phyloP scores from a whole-genome alignment of 2,329 filamentous ascomycete species.

The Penicillium sp. region DNA sequence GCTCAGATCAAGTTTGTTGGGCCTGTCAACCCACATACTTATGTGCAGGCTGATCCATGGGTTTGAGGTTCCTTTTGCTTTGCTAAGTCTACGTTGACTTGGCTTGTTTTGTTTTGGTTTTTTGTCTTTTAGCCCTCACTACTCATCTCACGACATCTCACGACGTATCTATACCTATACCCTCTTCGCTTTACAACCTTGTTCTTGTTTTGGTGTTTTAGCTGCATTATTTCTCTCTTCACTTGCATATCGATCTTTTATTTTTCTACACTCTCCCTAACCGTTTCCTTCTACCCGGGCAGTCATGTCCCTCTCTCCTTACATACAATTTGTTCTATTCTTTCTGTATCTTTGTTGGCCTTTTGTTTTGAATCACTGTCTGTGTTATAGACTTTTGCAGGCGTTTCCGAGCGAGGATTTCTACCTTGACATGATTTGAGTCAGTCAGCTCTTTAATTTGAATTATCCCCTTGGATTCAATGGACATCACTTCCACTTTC shows the following conservation, averaged over 20 bases:
- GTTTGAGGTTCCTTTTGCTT: constrained; percentile 17
- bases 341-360: not conserved
- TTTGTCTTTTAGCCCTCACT: not conserved
- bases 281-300: not conserved
- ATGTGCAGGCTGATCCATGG: constrained; percentile 28
- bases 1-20: constrained; percentile 42
- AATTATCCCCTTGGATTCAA: not conserved
- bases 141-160: constrained; percentile 5
- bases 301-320: not conserved
- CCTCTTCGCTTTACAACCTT: not conserved
- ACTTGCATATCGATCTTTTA: not conserved
- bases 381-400: not conserved
- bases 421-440: not conserved
- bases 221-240: not conserved
- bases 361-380: not conserved
- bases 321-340: not conserved
- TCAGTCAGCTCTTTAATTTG: not conserved
- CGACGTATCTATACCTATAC: constrained; percentile 4
- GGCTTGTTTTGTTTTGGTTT: not conserved
- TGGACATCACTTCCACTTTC: not conserved
- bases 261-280: not conserved
- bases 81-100: not conserved
- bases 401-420: not conserved
- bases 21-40: constrained; percentile 33
- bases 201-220: not conserved